phyloP scores from a whole-genome alignment of 129 eudicot genomes.

The Helianthus tuberosus region DNA sequence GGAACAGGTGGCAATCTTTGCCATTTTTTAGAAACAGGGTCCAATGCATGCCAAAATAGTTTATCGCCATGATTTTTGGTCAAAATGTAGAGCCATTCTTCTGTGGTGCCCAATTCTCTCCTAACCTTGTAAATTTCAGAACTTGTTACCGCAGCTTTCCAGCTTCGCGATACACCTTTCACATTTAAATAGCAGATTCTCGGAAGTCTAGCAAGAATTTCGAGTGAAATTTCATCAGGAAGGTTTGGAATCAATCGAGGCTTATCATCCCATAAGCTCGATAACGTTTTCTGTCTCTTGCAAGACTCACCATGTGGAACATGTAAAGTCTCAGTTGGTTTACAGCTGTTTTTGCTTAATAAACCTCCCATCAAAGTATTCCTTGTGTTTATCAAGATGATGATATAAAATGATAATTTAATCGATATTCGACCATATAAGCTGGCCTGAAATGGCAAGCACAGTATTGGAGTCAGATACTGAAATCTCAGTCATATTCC shows the following conservation, averaged over 20 bases:
- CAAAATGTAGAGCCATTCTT: conserved; percentile 90
- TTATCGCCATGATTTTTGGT: conserved; percentile 62
- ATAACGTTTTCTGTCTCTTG: conserved; percentile 74
- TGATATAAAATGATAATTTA: neutral
- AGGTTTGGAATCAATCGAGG: conserved; percentile 83
- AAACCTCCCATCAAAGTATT: conserved; percentile 60
- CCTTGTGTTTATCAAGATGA: conserved; percentile 2
- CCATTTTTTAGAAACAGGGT: conserved; percentile 75
- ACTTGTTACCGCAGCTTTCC: conserved; percentile 75
- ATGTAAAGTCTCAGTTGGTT: conserved; percentile 32
- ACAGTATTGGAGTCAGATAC: conserved; percentile 2
- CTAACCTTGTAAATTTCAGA: conserved; percentile 66
- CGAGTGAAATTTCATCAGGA: conserved; percentile 94
- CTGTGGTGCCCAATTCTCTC: conserved; percentile 79
- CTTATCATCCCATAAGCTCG: conserved; percentile 69
- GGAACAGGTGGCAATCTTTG: conserved; percentile 87
- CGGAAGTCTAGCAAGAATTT: conserved; percentile 88
- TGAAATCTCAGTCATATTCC: neutral
- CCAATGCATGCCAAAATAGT: conserved; percentile 82
- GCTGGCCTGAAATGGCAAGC: conserved; percentile 16
- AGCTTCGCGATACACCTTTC: conserved; percentile 78
- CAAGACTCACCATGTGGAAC: conserved; percentile 45
- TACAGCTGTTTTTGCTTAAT: conserved; percentile 48
- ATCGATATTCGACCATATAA: neutral
- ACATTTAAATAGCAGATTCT: conserved; percentile 57